phyloP scores from a whole-genome alignment of 805 yeast species.

The Wickerhamomyces mucosus region DNA sequence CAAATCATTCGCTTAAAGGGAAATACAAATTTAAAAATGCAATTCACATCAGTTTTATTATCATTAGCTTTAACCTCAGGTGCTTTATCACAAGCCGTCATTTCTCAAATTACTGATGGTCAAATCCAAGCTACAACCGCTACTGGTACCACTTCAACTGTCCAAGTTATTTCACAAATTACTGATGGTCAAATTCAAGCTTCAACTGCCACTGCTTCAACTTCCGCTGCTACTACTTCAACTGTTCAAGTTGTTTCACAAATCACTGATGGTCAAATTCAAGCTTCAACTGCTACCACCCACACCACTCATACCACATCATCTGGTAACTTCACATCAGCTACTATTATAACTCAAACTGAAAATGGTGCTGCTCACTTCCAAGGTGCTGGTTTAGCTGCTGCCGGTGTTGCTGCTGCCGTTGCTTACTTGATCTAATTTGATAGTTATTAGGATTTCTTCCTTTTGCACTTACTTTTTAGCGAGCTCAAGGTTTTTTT shows the following conservation, averaged over 20 bases:
- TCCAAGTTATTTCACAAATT: slow-evolving; percentile 26
- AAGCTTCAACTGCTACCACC: slow-evolving; percentile 19
- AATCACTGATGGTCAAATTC: slow-evolving; percentile 23
- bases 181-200: slow-evolving; percentile 34
- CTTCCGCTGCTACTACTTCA: slow-evolving; percentile 7
- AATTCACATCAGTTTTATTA: slow-evolving; percentile 10
- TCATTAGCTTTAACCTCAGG: slow-evolving; percentile 10
- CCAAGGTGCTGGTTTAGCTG: slow-evolving; percentile 14
- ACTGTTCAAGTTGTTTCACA: slow-evolving; percentile 18
- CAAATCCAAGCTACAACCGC: slow-evolving; percentile 23
- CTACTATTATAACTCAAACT: slow-evolving; percentile 21
- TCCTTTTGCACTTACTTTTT: no score
- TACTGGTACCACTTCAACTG: slow-evolving; percentile 7
- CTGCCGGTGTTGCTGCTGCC: slow-evolving; percentile 14
- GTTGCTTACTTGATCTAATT: slow-evolving; percentile 16
- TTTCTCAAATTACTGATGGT: slow-evolving; percentile 41
- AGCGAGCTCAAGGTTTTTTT: no score
- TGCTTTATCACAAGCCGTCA: slow-evolving; percentile 21
- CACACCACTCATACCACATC: no score
- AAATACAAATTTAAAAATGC: no score
- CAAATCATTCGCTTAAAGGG: no score
- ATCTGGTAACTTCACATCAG: slow-evolving; percentile 23
- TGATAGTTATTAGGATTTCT: background rate
- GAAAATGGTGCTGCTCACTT: slow-evolving; percentile 14
- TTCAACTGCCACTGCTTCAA: slow-evolving; percentile 14